Evolutionary conservation across 164 flowering plant species (phyloP), one percentile per base, ranked within the genome.

Genomic region (Piper betle): DNA sequence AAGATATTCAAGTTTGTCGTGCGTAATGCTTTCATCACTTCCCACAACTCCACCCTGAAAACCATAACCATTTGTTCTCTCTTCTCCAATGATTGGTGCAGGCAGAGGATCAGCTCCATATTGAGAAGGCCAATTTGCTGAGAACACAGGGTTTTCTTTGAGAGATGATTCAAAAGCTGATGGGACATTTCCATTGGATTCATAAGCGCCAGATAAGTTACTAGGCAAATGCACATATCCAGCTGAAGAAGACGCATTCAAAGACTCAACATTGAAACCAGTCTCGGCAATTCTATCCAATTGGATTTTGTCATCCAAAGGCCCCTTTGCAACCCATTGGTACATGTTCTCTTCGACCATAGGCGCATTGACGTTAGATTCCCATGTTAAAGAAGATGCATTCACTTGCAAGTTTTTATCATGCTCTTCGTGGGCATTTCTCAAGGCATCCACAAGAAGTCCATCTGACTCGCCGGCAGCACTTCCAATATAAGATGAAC

Each of bases 41-140:
- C 68, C 72, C 64, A 68, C 15, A 60, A 56, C 60, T 13, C 71
- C 72, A 42, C 65, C 68, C 50, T 66, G 74, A 60, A 71, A 66
- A 43, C 72, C 65, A 62, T 58, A 58, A 16, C 69, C 72, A n/a
- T 68, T 68, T 42, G 61, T 54, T 48, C 68, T 68, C 60, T 64
- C 66, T 52, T 68, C 72, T 48, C 38, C 68, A 41, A 57, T 41
- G 43, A 66, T 43, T 37, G 74, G 55, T 38, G 74, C n/a, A 12
- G 63, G 53, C 9, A 70, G 61, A 68, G 77, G 54, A 66, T 57
- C 70, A 56, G 62, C 64, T 39, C 61, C 60, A 57, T 62, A 66
- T 38, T 67, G 19, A 62, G 66, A 4, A 19, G 61, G 58, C 78
- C 72, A 71, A 53, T 66, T 38, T 46, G 65, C 65, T 5, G 70